Conservation (phyloP, 2,329 filamentous ascomycete species). For the Waltergamsia citrina region DNA sequence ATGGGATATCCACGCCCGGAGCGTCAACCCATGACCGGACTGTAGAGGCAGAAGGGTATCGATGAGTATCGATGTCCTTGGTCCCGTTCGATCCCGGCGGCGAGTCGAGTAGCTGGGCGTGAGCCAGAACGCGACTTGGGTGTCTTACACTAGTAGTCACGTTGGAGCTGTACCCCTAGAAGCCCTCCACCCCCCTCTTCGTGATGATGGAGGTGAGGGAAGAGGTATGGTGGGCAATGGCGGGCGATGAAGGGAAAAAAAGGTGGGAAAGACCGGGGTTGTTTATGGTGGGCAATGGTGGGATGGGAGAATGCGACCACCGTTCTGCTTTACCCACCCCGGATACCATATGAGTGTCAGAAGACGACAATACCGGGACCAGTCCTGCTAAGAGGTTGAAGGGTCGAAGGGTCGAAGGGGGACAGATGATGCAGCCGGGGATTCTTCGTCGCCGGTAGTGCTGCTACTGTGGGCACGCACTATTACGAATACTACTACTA, state of each 20-base stretch:
- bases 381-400: too few species aligned
- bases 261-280: background rate
- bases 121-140: conserved; percentile 14
- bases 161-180: conserved; percentile 19
- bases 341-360: background rate
- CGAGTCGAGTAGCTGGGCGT: conserved; percentile 11
- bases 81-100: conserved; percentile 13
- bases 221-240: conserved; percentile 8
- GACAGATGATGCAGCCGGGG: background rate
- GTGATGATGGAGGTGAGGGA: conserved; percentile 6
- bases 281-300: too few species aligned
- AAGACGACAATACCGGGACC: background rate
- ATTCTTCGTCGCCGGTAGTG: background rate
- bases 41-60: background rate
- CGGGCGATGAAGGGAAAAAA: conserved; percentile 5
- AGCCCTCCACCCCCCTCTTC: conserved; percentile 8
- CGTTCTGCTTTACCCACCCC: background rate
- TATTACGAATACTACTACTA: too few species aligned
- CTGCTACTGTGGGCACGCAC: background rate
- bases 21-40: conserved; percentile 4
- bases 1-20: conserved; percentile 1
- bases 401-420: background rate
- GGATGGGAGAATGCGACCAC: background rate
- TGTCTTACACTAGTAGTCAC: conserved; percentile 28
- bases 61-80: background rate